Base-by-base conservation (phyloP, 768 basidiomycete species). In the Suillus subalutaceus region DNA sequence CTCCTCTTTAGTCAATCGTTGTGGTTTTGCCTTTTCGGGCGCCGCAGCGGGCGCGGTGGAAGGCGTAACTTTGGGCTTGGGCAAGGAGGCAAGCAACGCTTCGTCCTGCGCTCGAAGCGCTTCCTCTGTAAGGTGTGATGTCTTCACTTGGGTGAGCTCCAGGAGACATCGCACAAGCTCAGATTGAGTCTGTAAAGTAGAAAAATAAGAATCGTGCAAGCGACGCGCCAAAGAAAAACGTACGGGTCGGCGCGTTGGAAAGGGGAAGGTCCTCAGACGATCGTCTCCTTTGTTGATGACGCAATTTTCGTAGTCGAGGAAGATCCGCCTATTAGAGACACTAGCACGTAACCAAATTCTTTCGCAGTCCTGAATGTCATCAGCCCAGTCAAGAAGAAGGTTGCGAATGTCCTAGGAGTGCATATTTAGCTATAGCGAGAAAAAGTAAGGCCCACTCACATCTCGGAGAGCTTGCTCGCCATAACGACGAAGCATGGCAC, bases 181-280 rank as follows among this genome's bases (percentile, higher is more conserved):
- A 2, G 93, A 86, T 80, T 94, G 92, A 0, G 97, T 99, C 93
- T 97, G 67, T 2, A 37, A 35, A 44, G 56, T 56, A 18, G 43
- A 26, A 61, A 7, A 66, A 52, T 60, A 43, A 5, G 18, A 20
- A 23, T 9, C 44, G 48, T 41, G 58, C 64, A 23, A 2, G 13
- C 30, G 37, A 61, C 37, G 48, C 3, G 62, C 26, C 23, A 61
- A n/a, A 64, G 44, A 23, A 60, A n/a, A n/a, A 82, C 92, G 66
- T 77, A 96, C 95, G 16, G 97, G 97, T 70, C 97, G 85, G 48
- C 96, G 89, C 1, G 97, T 99, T 4, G 96, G 96, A 78, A 99
- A 99, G 0, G 96, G 96, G 77, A 97, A 99, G 0, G 90, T 92
- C 53, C 96, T 86, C 38, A 99, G 78, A 44, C 96, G 85, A 40